Conservation (phyloP, 2,329 filamentous ascomycete genomes). For the Colletotrichum spinosum region DNA sequence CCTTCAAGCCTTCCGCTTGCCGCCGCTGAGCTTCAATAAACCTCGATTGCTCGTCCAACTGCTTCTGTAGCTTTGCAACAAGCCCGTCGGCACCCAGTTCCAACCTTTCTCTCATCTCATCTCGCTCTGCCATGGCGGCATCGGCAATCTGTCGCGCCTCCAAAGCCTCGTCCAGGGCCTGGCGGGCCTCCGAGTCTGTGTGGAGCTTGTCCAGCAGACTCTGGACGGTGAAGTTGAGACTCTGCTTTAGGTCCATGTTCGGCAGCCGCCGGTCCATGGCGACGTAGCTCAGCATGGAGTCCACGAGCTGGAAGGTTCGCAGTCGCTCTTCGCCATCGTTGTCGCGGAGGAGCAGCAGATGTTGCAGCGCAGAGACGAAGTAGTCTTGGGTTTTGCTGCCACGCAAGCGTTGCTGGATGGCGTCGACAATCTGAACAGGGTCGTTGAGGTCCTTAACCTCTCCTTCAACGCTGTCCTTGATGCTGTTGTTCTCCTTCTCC, state of each 20-base stretch:
- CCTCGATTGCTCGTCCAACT: conserved; percentile 90
- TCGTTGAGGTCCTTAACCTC: conserved; percentile 94
- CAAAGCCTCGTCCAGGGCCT: conserved; percentile 90
- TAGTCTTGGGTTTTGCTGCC: conserved; percentile 93
- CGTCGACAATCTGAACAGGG: conserved; percentile 92
- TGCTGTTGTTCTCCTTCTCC: conserved; percentile 89
- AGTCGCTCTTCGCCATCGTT: conserved; percentile 92
- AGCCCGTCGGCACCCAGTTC: conserved; percentile 94
- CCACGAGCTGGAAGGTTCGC: conserved; percentile 96
- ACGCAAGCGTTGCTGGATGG: conserved; percentile 85
- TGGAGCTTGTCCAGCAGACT: conserved; percentile 94
- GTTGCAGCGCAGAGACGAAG: conserved; percentile 94
- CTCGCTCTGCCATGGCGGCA: conserved; percentile 93
- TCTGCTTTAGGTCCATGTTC: conserved; percentile 98
- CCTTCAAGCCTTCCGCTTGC: conserved; percentile 88
- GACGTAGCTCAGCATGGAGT: conserved; percentile 99
- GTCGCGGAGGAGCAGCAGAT: conserved; percentile 91
- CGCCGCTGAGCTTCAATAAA: conserved; percentile 91
- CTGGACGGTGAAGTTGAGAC: conserved; percentile 96
- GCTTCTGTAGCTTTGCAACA: conserved; percentile 91
- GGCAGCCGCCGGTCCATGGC: conserved; percentile 96
- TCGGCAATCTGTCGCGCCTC: conserved; percentile 94
- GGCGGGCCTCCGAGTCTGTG: conserved; percentile 93
- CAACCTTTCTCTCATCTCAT: conserved; percentile 90
- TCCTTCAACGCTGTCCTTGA: conserved; percentile 87